Conservation (phyloP, 441 rosid species). For the Gossypium gossypioides region DNA sequence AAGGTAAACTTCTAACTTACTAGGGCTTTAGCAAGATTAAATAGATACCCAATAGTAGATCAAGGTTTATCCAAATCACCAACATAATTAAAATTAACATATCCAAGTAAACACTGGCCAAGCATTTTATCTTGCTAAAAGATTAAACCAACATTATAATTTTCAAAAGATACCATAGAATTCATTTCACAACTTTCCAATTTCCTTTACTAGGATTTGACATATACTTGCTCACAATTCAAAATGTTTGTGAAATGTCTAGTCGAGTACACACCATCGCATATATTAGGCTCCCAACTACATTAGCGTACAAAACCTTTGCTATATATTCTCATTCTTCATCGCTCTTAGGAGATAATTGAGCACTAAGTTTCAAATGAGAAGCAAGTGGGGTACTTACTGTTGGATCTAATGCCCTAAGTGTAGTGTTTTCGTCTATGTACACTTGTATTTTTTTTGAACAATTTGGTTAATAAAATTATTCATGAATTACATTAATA, state of each 20-base stretch:
- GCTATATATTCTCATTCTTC: too few species aligned
- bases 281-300: too few species aligned
- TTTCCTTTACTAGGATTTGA: not conserved
- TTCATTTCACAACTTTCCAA: not conserved
- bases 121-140: not conserved
- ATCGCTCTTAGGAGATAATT: too few species aligned
- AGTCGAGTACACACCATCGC: too few species aligned
- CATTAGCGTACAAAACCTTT: too few species aligned
- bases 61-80: not conserved
- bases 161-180: not conserved
- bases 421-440: too few species aligned
- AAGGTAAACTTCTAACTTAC: not conserved
- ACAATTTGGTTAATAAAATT: too few species aligned
- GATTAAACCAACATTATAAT: not conserved
- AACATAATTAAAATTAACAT: not conserved
- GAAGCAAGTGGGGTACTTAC: too few species aligned
- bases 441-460: too few species aligned
- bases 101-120: not conserved
- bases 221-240: not conserved
- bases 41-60: not conserved
- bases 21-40: not conserved
- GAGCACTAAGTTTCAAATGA: too few species aligned
- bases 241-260: not conserved
- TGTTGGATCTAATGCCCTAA: too few species aligned
- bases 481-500: too few species aligned